Percentiles rank a stretch among this genome's conserved stretches.
Conservation (phyloP, 352 stramenopile species). For the Globisporangium megalacanthum region DNA sequence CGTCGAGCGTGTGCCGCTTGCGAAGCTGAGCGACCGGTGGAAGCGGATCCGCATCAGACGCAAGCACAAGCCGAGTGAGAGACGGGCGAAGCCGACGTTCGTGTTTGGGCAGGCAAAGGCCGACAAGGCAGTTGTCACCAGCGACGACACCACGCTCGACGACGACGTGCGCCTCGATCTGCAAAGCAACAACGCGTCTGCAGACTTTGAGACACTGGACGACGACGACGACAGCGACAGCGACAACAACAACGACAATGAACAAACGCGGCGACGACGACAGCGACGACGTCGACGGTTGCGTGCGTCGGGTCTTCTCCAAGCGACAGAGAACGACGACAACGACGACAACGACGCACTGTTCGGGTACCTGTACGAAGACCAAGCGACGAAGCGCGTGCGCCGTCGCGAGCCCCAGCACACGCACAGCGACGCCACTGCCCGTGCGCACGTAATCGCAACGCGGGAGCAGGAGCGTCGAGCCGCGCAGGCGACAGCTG, state of each 20-base stretch:
- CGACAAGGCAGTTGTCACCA: neutral
- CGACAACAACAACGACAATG: conserved; percentile 11
- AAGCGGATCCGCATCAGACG: conserved; percentile 48
- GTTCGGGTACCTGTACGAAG: conserved; percentile 52
- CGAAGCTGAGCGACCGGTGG: conserved; percentile 60
- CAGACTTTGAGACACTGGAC: conserved; percentile 22
- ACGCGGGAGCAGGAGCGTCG: conserved; percentile 35
- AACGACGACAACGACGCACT: conserved; percentile 1
- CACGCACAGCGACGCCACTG: conserved; percentile 20
- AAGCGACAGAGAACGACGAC: neutral
- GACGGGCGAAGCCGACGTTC: conserved; percentile 32
- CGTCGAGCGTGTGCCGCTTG: conserved; percentile 39
- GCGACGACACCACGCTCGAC: neutral
- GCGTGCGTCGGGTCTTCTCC: too few species aligned
- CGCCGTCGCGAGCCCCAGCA: conserved; percentile 23
- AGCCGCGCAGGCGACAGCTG: conserved; percentile 21
- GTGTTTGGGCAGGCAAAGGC: conserved; percentile 32
- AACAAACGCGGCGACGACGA: conserved; percentile 20
- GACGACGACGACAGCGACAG: conserved; percentile 23
- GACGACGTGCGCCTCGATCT: conserved; percentile 7
- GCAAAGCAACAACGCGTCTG: conserved; percentile 15
- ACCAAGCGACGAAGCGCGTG: conserved; percentile 42
- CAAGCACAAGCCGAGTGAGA: conserved; percentile 16
- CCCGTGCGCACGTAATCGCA: conserved; percentile 32
- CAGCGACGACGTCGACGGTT: neutral